These are phyloP conservation scores for Purpureocillium lavendulum DNA, from an alignment of 2,329 filamentous ascomycete genomes.

Conservation along the genomic window DNA sequence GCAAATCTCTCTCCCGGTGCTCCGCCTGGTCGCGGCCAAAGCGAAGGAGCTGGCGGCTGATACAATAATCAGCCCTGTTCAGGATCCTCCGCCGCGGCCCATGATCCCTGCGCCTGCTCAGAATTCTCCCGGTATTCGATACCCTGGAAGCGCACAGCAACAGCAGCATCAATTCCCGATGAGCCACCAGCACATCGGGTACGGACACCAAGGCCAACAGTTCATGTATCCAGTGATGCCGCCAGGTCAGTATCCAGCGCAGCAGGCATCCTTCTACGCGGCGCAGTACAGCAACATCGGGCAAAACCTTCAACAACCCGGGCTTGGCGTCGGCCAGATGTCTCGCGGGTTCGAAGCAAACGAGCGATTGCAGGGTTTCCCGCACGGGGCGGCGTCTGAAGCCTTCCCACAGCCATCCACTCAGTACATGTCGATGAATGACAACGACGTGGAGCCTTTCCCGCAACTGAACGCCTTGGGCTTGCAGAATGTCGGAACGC, in stretches of 20 bases:
- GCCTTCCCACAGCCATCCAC: constrained; percentile 14
- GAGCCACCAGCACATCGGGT: constrained; percentile 5
- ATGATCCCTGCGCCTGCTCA: constrained; percentile 17
- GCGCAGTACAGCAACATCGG: constrained; percentile 17
- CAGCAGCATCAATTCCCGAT: constrained; percentile 10
- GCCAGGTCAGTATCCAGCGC: constrained; percentile 14
- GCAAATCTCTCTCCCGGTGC: constrained; percentile 74
- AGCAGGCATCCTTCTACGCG: constrained; percentile 12
- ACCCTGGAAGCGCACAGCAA: constrained; percentile 10
- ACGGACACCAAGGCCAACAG: constrained; percentile 10
- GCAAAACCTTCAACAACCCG: constrained; percentile 16
- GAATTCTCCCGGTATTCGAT: constrained; percentile 11
- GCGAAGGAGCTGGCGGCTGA: constrained; percentile 45
- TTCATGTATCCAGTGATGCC: constrained; percentile 17
- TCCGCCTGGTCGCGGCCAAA: constrained; percentile 46
- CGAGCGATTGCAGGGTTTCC: constrained; percentile 15
- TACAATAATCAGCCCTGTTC: constrained; percentile 60
- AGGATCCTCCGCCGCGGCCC: constrained; percentile 40
- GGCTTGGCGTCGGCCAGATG: constrained; percentile 16
- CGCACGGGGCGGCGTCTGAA: constrained; percentile 9
- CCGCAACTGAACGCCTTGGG: constrained; percentile 22
- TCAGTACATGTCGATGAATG: constrained; percentile 16
- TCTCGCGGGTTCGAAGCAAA: constrained; percentile 14
- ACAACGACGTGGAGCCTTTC: constrained; percentile 21
- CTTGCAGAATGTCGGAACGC: constrained; percentile 16